A percentile compares a stretch with the other conserved stretches of the same genome.
Conservation (phyloP, 2,329 filamentous ascomycete species). For the Parafenestella ontariensis region DNA sequence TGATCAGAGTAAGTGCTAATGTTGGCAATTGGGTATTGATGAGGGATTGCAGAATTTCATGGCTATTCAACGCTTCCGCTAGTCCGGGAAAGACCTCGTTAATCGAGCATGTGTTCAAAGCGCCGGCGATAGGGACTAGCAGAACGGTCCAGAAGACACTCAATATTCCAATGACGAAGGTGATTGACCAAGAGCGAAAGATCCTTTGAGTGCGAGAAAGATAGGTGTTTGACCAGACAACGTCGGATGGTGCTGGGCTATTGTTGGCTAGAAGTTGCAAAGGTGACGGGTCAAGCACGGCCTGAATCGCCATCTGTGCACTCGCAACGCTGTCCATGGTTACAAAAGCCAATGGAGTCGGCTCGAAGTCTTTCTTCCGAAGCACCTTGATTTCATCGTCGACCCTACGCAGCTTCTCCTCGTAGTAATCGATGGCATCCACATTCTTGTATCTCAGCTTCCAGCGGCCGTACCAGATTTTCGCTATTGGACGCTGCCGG, state of each 20-base stretch:
- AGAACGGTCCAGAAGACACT: slow-evolving; percentile 89
- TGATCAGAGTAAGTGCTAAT: slow-evolving; percentile 82
- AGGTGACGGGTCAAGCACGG: slow-evolving; percentile 88
- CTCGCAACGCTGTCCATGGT: slow-evolving; percentile 96
- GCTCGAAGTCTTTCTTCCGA: slow-evolving; percentile 75
- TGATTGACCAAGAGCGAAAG: slow-evolving; percentile 82
- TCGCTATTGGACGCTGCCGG: slow-evolving; percentile 68
- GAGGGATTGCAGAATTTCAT: slow-evolving; percentile 75
- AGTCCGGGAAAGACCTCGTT: slow-evolving; percentile 73
- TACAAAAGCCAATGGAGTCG: slow-evolving; percentile 89
- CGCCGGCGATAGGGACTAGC: slow-evolving; percentile 77
- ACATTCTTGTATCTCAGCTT: slow-evolving; percentile 74
- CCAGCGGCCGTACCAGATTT: slow-evolving; percentile 80
- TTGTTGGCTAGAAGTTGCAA: slow-evolving; percentile 83
- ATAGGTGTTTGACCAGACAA: slow-evolving; percentile 97
- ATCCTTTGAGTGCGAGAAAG: slow-evolving; percentile 75
- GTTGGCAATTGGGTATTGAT: slow-evolving; percentile 90
- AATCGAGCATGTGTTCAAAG: slow-evolving; percentile 84
- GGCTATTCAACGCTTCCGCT: slow-evolving; percentile 69
- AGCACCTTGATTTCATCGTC: slow-evolving; percentile 77
- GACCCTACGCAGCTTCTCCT: slow-evolving; percentile 79
- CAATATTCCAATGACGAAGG: slow-evolving; percentile 79
- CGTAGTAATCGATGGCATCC: slow-evolving; percentile 94
- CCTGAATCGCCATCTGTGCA: slow-evolving; percentile 94
- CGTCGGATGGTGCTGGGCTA: slow-evolving; percentile 86